Evolutionary conservation across 345 rosid genomes (phyloP).

Genomic region (Salix suchowensis): DNA sequence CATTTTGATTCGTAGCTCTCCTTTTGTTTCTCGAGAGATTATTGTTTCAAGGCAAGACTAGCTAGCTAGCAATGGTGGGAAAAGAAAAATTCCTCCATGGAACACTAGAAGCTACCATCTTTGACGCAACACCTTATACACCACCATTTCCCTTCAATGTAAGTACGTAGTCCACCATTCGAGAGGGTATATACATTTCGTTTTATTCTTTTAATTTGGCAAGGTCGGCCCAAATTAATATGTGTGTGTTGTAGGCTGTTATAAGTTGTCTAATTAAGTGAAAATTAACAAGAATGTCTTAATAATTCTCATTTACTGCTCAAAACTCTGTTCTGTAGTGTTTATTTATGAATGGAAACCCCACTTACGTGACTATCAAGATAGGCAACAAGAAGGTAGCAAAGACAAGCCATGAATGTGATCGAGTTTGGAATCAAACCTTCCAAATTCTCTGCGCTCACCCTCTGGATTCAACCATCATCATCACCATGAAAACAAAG

Average conservation of each 20-base stretch:
- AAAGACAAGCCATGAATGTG: constrained; percentile 54
- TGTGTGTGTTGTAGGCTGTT: too few species aligned
- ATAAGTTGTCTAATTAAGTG: too few species aligned
- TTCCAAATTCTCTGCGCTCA: constrained; percentile 80
- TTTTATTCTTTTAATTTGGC: too few species aligned
- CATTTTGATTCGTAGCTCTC: neutral
- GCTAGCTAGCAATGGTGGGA: constrained; percentile 29
- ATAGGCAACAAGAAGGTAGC: constrained; percentile 61
- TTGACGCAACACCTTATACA: constrained; percentile 64
- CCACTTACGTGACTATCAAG: constrained; percentile 67
- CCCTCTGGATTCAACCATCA: constrained; percentile 50
- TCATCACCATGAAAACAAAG: constrained; percentile 60
- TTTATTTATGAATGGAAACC: constrained; percentile 39
- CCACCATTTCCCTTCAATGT: constrained; percentile 67
- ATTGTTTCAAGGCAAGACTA: neutral
- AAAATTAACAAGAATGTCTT: too few species aligned
- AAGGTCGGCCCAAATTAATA: too few species aligned
- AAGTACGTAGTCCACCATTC: constrained; percentile 20
- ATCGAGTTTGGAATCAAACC: constrained; percentile 85
- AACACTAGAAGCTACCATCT: constrained; percentile 77
- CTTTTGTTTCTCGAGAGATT: neutral
- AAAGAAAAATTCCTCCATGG: constrained; percentile 64
- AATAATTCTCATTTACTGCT: too few species aligned
- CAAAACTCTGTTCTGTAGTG: constrained; percentile 38
- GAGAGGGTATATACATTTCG: too few species aligned